These are phyloP conservation scores for Scheffersomyces lignicola DNA, from an alignment of 1,139 yeast species.

Conservation along the genomic window DNA sequence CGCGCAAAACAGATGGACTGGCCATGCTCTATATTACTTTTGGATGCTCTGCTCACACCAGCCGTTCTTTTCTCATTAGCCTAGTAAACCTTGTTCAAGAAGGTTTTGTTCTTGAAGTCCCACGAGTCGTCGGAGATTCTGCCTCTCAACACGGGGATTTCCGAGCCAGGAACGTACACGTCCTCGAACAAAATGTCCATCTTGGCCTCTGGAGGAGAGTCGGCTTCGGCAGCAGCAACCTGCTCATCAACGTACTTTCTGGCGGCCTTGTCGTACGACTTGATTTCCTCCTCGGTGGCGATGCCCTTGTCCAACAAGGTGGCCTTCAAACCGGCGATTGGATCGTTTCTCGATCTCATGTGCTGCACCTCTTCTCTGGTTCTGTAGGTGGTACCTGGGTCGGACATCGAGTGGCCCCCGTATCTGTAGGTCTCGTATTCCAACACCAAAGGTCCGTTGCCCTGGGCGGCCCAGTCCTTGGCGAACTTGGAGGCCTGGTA, in stretches of 20 bases:
- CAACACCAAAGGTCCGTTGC: constrained; percentile 93
- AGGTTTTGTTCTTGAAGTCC: constrained; percentile 77
- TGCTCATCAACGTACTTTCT: constrained; percentile 95
- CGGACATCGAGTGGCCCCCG: constrained; percentile 99
- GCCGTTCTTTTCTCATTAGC: neutral
- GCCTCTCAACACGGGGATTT: constrained; percentile 91
- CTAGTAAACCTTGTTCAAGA: constrained; percentile 55
- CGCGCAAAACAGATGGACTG: neutral
- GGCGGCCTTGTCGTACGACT: constrained; percentile 91
- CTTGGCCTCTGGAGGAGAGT: constrained; percentile 94
- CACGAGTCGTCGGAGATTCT: constrained; percentile 93
- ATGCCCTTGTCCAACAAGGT: constrained; percentile 77
- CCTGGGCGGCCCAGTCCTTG: constrained; percentile 90
- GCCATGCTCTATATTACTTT: neutral
- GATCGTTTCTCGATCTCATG: constrained; percentile 98
- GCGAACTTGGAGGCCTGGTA: constrained; percentile 97
- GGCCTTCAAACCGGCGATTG: constrained; percentile 93
- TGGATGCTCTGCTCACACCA: neutral
- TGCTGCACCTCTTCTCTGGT: constrained; percentile 99
- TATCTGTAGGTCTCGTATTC: constrained; percentile 98
- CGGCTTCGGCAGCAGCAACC: constrained; percentile 89
- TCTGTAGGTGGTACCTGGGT: constrained; percentile 99
- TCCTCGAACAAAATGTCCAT: constrained; percentile 94
- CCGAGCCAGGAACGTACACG: constrained; percentile 93
- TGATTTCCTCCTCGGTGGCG: constrained; percentile 92